Evolutionary conservation across 2,329 filamentous ascomycete genomes (phyloP), one percentile per base, ranked within the genome.

Genomic region (Apiospora marii): DNA sequence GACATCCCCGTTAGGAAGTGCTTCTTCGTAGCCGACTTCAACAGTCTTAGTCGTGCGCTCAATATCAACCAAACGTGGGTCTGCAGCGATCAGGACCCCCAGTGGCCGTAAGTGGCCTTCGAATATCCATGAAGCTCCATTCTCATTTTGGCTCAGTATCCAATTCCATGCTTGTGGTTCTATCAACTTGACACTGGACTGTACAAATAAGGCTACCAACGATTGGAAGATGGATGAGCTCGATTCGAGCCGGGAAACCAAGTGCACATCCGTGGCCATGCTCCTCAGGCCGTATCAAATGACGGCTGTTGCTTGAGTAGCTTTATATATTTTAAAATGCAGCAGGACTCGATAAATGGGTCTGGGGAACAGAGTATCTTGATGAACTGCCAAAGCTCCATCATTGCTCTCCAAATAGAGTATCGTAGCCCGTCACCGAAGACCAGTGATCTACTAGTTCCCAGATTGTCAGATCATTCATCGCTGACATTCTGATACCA

Each of bases 161-260:
- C 48, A n/a, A 24, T 51, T 51, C n/a, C 48, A 51, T n/a, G 48
- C 48, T 24, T 51, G 10, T n/a, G 48, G 48, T 24, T n/a, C 48
- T 51, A 51, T 51, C 48, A 51, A 51, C 48, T 51, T 51, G 48
- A 51, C 48, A 24, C 10, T 51, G 48, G 48, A 51, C 48, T 51
- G 48, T 24, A n/a, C 22, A n/a, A 19, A 44, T 10, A 44, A 44
- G 10, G 43, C 14, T 10, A 44, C 43, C 43, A 44, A 44, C 43
- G 43, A 44, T 44, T 5, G 43, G 43, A 44, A 8, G 37, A 8
- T 44, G 43, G 43, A 14, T 44, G 43, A 44, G 12, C 12, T 44
- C 7, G 6, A 44, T 44, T 44, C 43, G 4, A 44, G 43, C 4
- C 12, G 12, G 7, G 43, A 44, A 13, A 44, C 43, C 12, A 44